phyloP scores from a whole-genome alignment of 2,329 filamentous ascomycete species.

The Cladosporium cucumerinum region DNA sequence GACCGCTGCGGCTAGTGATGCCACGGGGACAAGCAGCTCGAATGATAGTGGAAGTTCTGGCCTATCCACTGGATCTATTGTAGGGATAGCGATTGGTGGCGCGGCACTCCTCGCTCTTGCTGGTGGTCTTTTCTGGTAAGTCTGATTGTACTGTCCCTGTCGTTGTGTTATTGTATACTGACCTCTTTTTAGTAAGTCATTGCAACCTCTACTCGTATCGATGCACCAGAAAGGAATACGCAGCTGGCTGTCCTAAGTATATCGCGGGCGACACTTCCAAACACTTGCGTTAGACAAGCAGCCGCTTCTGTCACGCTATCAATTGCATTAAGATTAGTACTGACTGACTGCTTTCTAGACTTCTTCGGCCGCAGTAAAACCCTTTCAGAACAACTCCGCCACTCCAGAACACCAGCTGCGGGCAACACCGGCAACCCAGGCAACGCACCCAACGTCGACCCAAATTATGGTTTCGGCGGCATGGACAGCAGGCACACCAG shows the following conservation, averaged over 20 bases:
- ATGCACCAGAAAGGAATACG: background rate
- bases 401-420: background rate
- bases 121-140: conserved; percentile 57
- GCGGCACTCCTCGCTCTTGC: conserved; percentile 59
- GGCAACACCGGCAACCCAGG: conserved; percentile 13
- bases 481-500: conserved; percentile 13
- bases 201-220: background rate
- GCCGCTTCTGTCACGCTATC: background rate
- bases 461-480: background rate
- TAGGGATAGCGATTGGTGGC: conserved; percentile 60
- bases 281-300: background rate
- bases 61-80: conserved; percentile 42
- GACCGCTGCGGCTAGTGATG: conserved; percentile 17
- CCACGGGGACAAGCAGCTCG: conserved; percentile 16
- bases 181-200: background rate
- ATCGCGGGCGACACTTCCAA: background rate
- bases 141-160: background rate
- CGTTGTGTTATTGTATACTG: background rate
- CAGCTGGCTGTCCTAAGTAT: background rate
- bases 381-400: conserved; percentile 21
- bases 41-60: conserved; percentile 13
- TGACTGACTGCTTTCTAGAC: conserved; percentile 27
- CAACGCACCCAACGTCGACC: conserved; percentile 1
- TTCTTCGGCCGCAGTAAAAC: conserved; percentile 50
- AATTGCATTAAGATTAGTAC: background rate